A percentile compares a stretch with the other conserved stretches of the same genome.
Evolutionary conservation across 2,329 filamentous ascomycete species (phyloP).

Genomic region (Aspergillus oerlinghausenensis): DNA sequence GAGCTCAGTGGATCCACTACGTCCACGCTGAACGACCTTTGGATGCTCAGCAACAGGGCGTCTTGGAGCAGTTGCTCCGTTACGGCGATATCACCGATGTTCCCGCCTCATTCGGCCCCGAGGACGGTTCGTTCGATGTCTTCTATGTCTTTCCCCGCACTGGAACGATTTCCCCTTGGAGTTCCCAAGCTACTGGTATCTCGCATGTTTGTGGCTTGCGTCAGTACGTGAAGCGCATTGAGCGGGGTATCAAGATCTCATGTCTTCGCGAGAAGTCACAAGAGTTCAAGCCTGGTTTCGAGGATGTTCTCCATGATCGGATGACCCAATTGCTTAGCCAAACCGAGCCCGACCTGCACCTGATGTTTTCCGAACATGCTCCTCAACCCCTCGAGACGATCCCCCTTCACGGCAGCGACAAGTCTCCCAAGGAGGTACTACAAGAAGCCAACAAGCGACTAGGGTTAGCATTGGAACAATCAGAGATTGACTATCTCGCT

Average conservation of each 20-base stretch:
- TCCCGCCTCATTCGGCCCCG: slow-evolving; percentile 38
- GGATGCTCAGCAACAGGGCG: slow-evolving; percentile 44
- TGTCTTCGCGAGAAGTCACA: slow-evolving; percentile 55
- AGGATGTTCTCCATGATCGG: slow-evolving; percentile 74
- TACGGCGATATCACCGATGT: slow-evolving; percentile 56
- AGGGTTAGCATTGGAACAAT: slow-evolving; percentile 79
- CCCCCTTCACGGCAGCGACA: slow-evolving; percentile 63
- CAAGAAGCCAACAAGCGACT: slow-evolving; percentile 77
- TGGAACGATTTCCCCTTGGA: slow-evolving; percentile 88
- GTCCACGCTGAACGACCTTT: slow-evolving; percentile 54
- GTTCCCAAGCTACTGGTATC: slow-evolving; percentile 91
- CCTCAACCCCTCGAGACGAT: slow-evolving; percentile 67
- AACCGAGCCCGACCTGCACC: slow-evolving; percentile 62
- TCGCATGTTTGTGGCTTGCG: slow-evolving; percentile 84
- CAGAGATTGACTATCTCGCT: slow-evolving; percentile 92
- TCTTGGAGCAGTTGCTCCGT: slow-evolving; percentile 56
- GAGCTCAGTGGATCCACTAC: slow-evolving; percentile 57
- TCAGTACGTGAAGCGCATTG: slow-evolving; percentile 68
- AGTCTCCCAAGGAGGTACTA: slow-evolving; percentile 65
- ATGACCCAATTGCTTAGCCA: slow-evolving; percentile 85
- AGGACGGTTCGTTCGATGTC: slow-evolving; percentile 51
- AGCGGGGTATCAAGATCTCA: slow-evolving; percentile 76
- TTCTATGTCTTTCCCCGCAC: slow-evolving; percentile 76
- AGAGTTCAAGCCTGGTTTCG: slow-evolving; percentile 53
- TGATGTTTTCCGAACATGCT: slow-evolving; percentile 72